phyloP scores from a whole-genome alignment of 441 rosid genomes.

The Flueggea neowawraea region DNA sequence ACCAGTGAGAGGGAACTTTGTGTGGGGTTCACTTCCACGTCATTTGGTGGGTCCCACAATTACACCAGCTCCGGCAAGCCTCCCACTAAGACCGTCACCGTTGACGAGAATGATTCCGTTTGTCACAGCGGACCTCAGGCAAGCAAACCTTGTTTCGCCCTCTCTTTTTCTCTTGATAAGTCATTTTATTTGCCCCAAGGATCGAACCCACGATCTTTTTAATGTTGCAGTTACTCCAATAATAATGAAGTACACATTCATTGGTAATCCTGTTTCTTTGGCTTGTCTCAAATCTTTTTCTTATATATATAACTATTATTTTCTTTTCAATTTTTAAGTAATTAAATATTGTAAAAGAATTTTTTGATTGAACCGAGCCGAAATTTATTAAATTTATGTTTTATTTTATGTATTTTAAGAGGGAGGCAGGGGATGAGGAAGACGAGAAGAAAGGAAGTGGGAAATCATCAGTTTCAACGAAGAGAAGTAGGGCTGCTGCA shows the following conservation, averaged over 20 bases:
- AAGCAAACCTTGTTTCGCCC: conserved; percentile 1
- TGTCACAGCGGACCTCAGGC: conserved; percentile 62
- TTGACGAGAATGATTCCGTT: conserved; percentile 73
- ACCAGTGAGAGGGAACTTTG: conserved; percentile 34
- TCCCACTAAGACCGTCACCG: conserved; percentile 28
- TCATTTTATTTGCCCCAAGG: no score
- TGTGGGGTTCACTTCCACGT: conserved; percentile 56
- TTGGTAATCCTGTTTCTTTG: no score
- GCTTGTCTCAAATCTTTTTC: background rate
- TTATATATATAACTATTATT: no score
- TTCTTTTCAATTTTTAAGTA: no score
- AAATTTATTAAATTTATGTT: background rate
- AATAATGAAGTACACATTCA: no score
- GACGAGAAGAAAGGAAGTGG: conserved; percentile 41
- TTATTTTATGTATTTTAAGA: conserved; percentile 13
- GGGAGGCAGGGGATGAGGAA: conserved; percentile 37
- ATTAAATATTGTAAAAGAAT: no score
- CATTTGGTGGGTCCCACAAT: conserved; percentile 45
- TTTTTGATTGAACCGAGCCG: no score
- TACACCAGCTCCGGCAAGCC: conserved; percentile 40
- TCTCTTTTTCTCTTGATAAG: no score
- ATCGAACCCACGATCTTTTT: no score
- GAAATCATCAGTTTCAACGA: conserved; percentile 66
- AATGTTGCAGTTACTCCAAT: no score
- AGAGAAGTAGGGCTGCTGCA: conserved; percentile 89